Evolutionary conservation across 768 basidiomycete species (phyloP).

Genomic region (Mycena floridula): DNA sequence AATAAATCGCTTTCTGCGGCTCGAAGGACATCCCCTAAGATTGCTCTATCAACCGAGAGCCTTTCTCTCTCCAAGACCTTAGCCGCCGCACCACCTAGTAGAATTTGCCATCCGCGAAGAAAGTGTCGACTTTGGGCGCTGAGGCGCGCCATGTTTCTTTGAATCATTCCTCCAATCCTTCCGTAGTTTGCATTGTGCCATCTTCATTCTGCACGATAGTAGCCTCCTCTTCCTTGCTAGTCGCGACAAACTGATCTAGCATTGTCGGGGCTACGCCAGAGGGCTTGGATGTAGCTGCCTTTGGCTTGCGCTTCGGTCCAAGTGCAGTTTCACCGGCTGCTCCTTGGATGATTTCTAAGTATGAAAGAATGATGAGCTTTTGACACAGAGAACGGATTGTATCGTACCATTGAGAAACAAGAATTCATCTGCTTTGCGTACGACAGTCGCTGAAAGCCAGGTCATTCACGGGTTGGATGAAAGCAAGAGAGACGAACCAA

Average conservation of each 20-base stretch:
- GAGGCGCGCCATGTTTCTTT: too few relatives aligned
- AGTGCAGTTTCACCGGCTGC: slow-evolving; percentile 34
- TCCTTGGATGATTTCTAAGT: slow-evolving; percentile 61
- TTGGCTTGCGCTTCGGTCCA: slow-evolving; percentile 40
- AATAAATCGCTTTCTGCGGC: too few relatives aligned
- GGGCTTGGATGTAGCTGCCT: slow-evolving; percentile 18
- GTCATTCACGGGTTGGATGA: slow-evolving; percentile 1
- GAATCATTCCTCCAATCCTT: too few relatives aligned
- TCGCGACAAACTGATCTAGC: slow-evolving; percentile 45
- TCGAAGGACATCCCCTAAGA: too few relatives aligned
- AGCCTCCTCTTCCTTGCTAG: slow-evolving; percentile 13
- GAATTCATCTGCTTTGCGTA: slow-evolving; percentile 68
- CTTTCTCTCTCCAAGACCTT: too few relatives aligned
- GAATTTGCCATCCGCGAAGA: too few relatives aligned
- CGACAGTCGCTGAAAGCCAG: slow-evolving; percentile 44
- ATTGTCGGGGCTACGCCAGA: slow-evolving; percentile 29
- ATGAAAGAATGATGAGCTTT: slow-evolving; percentile 16
- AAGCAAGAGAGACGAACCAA: slow-evolving; percentile 44
- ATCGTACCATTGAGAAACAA: slow-evolving; percentile 67
- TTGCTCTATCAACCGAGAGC: too few relatives aligned
- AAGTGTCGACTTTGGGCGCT: too few relatives aligned
- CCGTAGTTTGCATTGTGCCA: slow-evolving; percentile 48
- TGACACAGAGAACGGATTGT: neutral
- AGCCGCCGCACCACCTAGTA: too few relatives aligned
- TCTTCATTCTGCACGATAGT: slow-evolving; percentile 53